Evolutionary conservation across 345 rosid species (phyloP).

Genomic region (Populus alba): DNA sequence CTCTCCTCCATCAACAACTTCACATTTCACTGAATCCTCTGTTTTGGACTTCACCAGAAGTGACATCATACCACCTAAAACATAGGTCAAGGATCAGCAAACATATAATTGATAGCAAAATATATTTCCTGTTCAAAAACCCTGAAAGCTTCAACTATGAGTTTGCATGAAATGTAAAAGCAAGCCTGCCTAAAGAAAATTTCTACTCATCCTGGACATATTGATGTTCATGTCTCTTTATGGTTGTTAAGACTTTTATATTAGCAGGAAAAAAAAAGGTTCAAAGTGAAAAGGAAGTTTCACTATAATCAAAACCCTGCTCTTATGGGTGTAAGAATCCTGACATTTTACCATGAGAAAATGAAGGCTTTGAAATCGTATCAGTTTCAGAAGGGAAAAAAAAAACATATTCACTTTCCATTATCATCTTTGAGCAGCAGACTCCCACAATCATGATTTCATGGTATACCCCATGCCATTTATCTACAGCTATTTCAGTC

Average conservation of each 20-base stretch:
- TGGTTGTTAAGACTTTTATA: background rate
- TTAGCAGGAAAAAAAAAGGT: background rate
- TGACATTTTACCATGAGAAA: background rate
- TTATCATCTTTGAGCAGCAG: background rate
- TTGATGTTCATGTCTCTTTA: background rate
- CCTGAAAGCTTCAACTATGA: too few relatives aligned
- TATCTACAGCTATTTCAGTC: background rate
- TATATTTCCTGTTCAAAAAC: background rate
- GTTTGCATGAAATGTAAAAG: background rate
- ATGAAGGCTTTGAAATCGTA: background rate
- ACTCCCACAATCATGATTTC: background rate
- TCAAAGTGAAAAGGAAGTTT: background rate
- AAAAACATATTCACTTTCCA: background rate
- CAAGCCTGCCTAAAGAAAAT: background rate
- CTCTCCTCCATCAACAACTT: slow-evolving; percentile 98
- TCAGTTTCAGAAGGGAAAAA: background rate
- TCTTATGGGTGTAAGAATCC: background rate
- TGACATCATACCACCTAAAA: slow-evolving; percentile 98
- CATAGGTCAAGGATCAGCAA: slow-evolving; percentile 22
- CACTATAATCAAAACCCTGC: background rate
- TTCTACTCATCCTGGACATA: background rate
- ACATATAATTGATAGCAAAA: background rate
- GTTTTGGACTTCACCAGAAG: slow-evolving; percentile 85
- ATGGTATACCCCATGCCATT: background rate
- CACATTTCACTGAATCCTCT: slow-evolving; percentile 89